phyloP scores from a whole-genome alignment of 345 rosid species.

The Lumnitzera littorea region DNA sequence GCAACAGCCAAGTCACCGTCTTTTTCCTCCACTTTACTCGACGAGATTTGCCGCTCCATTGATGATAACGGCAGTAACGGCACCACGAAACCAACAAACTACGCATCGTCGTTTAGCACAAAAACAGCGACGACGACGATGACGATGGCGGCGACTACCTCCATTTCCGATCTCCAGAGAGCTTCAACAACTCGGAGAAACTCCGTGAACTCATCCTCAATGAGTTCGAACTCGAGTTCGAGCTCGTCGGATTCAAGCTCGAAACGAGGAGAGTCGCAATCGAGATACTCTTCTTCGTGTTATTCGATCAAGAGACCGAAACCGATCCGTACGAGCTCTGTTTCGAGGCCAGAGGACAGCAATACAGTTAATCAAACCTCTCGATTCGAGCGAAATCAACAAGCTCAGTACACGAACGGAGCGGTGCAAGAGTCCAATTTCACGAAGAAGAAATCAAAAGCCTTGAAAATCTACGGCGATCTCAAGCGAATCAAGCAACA shows the following conservation, averaged over 20 bases:
- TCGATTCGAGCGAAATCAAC: slow-evolving; percentile 13
- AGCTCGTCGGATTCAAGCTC: slow-evolving; percentile 73
- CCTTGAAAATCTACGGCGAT: slow-evolving; percentile 74
- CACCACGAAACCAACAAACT: slow-evolving; percentile 15
- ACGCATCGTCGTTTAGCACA: neutral
- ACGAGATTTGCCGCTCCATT: slow-evolving; percentile 72
- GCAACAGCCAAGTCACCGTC: slow-evolving; percentile 29
- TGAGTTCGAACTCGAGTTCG: slow-evolving; percentile 41
- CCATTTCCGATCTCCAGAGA: too few species aligned
- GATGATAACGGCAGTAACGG: slow-evolving; percentile 39
- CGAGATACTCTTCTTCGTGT: slow-evolving; percentile 17
- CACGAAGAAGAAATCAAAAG: slow-evolving; percentile 67
- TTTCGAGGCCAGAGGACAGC: slow-evolving; percentile 2
- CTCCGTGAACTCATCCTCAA: slow-evolving; percentile 15
- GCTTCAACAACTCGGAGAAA: slow-evolving; percentile 1
- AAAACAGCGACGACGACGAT: too few species aligned
- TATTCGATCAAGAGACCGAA: slow-evolving; percentile 35
- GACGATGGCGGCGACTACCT: too few species aligned
- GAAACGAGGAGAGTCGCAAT: slow-evolving; percentile 27
- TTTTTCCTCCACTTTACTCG: slow-evolving; percentile 80
- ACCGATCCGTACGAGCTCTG: slow-evolving; percentile 44
- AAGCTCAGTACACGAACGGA: neutral
- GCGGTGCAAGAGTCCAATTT: slow-evolving; percentile 28
- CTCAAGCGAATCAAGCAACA: slow-evolving; percentile 68
- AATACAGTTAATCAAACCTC: neutral